A percentile compares a stretch with the other conserved stretches of the same genome.
Conservation (phyloP, 345 rosid genomes). For the Eucalyptus polybractea region DNA sequence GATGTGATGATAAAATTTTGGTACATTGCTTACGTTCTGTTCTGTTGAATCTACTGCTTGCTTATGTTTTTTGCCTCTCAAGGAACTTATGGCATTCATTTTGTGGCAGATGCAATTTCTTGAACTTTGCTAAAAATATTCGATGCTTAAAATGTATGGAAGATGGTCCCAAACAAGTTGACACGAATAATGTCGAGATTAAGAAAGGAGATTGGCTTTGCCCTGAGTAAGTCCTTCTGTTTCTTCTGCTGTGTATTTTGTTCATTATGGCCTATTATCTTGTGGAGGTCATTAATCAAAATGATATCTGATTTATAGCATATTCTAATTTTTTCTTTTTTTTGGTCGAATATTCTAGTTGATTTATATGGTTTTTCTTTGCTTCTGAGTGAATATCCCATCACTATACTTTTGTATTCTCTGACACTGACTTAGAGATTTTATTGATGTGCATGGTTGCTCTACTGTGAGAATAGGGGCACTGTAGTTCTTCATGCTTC, state of each 20-base stretch:
- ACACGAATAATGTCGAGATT: slow-evolving; percentile 6
- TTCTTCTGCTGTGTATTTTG: neutral
- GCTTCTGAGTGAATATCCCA: neutral
- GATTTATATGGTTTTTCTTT: neutral
- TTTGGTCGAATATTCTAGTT: neutral
- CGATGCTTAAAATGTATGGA: slow-evolving; percentile 31
- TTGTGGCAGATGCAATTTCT: slow-evolving; percentile 40
- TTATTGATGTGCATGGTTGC: neutral
- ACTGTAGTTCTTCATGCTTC: neutral
- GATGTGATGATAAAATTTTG: neutral
- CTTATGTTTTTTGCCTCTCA: neutral
- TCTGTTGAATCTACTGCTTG: neutral
- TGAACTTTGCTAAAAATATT: slow-evolving; percentile 33
- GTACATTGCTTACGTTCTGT: neutral
- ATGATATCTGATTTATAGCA: neutral
- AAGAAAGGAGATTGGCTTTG: slow-evolving; percentile 79
- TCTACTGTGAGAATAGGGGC: neutral
- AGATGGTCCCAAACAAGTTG: slow-evolving; percentile 18
- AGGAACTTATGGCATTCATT: neutral
- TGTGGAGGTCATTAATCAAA: neutral
- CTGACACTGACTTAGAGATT: neutral
- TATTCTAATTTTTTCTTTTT: too few species aligned
- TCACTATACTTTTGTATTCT: neutral
- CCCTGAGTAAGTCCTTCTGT: slow-evolving; percentile 31
- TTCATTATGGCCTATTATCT: neutral